Evolutionary conservation across 768 basidiomycete genomes (phyloP), one percentile per base, ranked within the genome.

Genomic region (Naematelia aurantialba): DNA sequence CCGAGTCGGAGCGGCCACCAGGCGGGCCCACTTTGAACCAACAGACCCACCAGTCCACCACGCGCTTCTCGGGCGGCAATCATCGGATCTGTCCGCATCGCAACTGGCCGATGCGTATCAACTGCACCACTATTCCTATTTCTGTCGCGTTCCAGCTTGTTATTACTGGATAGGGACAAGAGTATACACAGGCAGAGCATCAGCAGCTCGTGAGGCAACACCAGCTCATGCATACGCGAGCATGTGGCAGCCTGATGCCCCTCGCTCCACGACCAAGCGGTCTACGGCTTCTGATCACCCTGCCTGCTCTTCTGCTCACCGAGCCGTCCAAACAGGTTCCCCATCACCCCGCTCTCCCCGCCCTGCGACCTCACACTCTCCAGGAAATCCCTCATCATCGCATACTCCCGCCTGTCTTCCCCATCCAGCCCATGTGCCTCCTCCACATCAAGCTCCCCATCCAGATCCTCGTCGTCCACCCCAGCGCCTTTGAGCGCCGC

Each of bases 311-410:
- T 39, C 34, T 8, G 8, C 34, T 85, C 84, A 56, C 77, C 85
- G 61, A 99, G 74, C 64, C 91, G 81, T 42, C 96, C 90, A 44
- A 87, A 89, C 46, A 99, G 79, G 71, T 87, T 96, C 54, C 93
- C 83, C 13, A 96, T 93, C 22, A 93, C 96, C 0, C 96, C 96
- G 24, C 89, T 85, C 51, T 89, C 77, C 22, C 96, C 96, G 5
- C 75, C 88, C 72, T 99, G 96, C 62, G 86, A 87, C 74, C 89
- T 91, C 81, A 90, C 97, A 77, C 91, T 94, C 79, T 96, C 91
- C 76, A 98, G 78, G 76, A 99, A 92, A 76, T 96, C 94, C 79
- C 91, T 94, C 80, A 98, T 94, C 69, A 98, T 79, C 66, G 86
- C 86, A 76, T 93, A 96, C 75, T 99, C 91, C 70, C 63, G 60